A percentile compares a stretch with the other conserved stretches of the same genome.
phyloP scores from a whole-genome alignment of 2,329 filamentous ascomycete genomes.

The Calonectria pseudoturangicola region DNA sequence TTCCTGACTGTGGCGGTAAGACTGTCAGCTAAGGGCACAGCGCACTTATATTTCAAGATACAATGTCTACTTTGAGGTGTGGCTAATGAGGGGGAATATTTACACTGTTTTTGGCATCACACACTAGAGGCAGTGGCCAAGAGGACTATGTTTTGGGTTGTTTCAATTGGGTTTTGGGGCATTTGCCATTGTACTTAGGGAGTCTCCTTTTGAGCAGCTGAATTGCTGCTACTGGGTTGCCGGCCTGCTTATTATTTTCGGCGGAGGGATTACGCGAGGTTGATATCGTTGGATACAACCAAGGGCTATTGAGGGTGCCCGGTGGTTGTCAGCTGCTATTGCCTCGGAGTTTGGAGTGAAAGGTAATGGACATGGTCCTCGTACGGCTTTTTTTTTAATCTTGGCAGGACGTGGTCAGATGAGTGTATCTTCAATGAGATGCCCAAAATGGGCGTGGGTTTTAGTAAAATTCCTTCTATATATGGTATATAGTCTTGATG shows the following conservation, averaged over 20 bases:
- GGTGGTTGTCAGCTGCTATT: slow-evolving; percentile 16
- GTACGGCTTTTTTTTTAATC: slow-evolving; percentile 39
- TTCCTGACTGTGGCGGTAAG: slow-evolving; percentile 90
- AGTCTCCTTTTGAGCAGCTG: not conserved
- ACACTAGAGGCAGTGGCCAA: slow-evolving; percentile 4
- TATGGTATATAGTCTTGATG: slow-evolving; percentile 38
- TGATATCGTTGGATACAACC: slow-evolving; percentile 33
- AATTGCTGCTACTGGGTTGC: not conserved
- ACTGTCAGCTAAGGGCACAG: slow-evolving; percentile 66
- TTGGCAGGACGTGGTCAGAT: slow-evolving; percentile 21
- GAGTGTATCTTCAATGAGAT: slow-evolving; percentile 30
- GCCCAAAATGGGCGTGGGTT: slow-evolving; percentile 20
- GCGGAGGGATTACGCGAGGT: slow-evolving; percentile 2
- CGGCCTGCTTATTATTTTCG: slow-evolving; percentile 1
- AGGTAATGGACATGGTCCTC: slow-evolving; percentile 28
- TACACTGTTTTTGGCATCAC: slow-evolving; percentile 1
- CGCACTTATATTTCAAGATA: not conserved
- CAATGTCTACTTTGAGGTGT: not conserved
- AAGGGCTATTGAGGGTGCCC: slow-evolving; percentile 13
- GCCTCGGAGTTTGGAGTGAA: slow-evolving; percentile 37
- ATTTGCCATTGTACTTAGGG: slow-evolving; percentile 16
- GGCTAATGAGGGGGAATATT: slow-evolving; percentile 6
- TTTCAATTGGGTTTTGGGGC: slow-evolving; percentile 22
- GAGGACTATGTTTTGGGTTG: slow-evolving; percentile 15
- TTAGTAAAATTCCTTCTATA: slow-evolving; percentile 33